Evolutionary conservation across 2,329 filamentous ascomycete species (phyloP).

Genomic region (Fusarium liriodendri): DNA sequence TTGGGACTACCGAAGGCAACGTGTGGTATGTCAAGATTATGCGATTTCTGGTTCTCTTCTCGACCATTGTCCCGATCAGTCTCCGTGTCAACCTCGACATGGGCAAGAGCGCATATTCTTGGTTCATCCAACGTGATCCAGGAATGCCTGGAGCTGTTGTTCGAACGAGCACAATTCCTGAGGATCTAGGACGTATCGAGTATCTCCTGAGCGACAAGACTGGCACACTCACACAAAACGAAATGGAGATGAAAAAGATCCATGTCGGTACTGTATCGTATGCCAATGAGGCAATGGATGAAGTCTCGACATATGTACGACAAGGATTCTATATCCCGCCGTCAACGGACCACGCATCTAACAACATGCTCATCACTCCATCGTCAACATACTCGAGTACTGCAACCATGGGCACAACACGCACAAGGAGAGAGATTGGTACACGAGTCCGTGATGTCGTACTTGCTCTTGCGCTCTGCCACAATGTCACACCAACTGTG

Average conservation of each 20-base stretch:
- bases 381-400: conserved; percentile 76
- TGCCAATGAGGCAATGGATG: conserved; percentile 98
- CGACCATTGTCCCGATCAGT: conserved; percentile 98
- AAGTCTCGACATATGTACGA: conserved; percentile 86
- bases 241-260: conserved; percentile 99
- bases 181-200: conserved; percentile 94
- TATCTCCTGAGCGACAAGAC: conserved; percentile 98
- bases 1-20: conserved; percentile 72
- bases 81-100: conserved; percentile 96
- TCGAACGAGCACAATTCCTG: conserved; percentile 95
- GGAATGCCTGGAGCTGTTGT: conserved; percentile 94
- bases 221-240: conserved; percentile 96
- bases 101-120: conserved; percentile 95
- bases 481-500: conserved; percentile 89
- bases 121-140: conserved; percentile 91
- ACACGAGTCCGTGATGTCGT: conserved; percentile 93
- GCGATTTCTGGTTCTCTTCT: conserved; percentile 97
- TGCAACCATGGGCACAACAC: conserved; percentile 73
- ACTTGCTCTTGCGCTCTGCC: conserved; percentile 89
- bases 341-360: conserved; percentile 57
- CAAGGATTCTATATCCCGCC: conserved; percentile 78
- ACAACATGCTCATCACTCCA: conserved; percentile 74
- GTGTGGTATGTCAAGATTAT: conserved; percentile 97
- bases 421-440: conserved; percentile 92
- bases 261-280: conserved; percentile 98